Conservation (phyloP, 2,329 filamentous ascomycete genomes). For the Fusarium sp. region DNA sequence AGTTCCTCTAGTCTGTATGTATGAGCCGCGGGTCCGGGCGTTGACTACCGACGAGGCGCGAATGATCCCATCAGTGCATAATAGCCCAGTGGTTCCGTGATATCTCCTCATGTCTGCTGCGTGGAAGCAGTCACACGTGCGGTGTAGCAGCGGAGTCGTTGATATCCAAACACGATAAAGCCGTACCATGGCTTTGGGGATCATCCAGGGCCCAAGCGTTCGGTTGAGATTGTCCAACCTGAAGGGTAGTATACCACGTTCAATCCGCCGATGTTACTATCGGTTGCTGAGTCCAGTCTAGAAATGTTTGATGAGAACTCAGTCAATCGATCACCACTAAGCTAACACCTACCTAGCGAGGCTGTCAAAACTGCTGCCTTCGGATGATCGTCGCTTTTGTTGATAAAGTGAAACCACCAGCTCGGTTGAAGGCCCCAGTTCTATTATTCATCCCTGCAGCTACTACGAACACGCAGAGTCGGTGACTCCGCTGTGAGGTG, state of each 20-base stretch:
- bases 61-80: conserved; percentile 21
- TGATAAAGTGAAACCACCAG: conserved; percentile 40
- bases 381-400: conserved; percentile 32
- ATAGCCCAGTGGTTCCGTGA: conserved; percentile 13
- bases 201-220: conserved; percentile 29
- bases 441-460: conserved; percentile 25
- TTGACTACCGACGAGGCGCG: conserved; percentile 28
- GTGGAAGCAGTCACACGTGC: conserved; percentile 26
- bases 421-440: conserved; percentile 32
- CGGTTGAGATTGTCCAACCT: conserved; percentile 31
- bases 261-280: conserved; percentile 32
- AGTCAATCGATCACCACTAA: conserved; percentile 19
- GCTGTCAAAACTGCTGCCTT: conserved; percentile 23
- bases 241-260: conserved; percentile 26
- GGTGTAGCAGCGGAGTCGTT: conserved; percentile 24
- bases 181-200: conserved; percentile 25
- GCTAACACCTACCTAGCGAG: conserved; percentile 10
- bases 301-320: conserved; percentile 23
- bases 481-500: conserved; percentile 27
- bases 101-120: conserved; percentile 2
- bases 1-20: conserved; percentile 30
- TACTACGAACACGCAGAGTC: conserved; percentile 20
- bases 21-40: conserved; percentile 38
- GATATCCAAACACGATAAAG: conserved; percentile 1
- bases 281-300: conserved; percentile 30